Conservation (phyloP, 2,329 filamentous ascomycete species). For the Trichoderma lentiforme region DNA sequence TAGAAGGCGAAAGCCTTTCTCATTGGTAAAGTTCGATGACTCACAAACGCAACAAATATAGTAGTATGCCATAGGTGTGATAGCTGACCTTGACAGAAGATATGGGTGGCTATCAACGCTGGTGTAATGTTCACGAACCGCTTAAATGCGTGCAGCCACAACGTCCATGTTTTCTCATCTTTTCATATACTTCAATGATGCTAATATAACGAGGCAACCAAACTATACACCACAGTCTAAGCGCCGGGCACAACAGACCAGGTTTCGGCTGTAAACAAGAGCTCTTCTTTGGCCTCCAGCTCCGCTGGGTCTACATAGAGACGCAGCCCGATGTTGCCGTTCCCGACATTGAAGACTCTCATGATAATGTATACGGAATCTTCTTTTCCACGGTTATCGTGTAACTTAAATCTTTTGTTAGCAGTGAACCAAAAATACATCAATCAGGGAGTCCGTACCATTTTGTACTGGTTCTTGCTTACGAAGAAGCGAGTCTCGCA, state of each 20-base stretch:
- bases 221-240: neutral
- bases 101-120: neutral
- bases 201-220: neutral
- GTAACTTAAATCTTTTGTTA: neutral
- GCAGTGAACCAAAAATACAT: constrained; percentile 16
- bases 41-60: neutral
- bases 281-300: neutral
- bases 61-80: neutral
- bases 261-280: neutral
- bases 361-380: neutral
- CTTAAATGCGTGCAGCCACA: neutral
- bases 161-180: neutral
- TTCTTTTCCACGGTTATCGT: neutral
- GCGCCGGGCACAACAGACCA: neutral
- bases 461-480: constrained; percentile 40
- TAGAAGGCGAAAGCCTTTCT: neutral
- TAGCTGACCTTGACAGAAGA: neutral
- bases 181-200: neutral
- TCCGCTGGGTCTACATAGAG: neutral
- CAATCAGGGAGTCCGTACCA: constrained; percentile 26
- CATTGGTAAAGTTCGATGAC: neutral
- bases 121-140: too few species aligned
- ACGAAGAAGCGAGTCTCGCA: constrained; percentile 42
- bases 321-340: neutral
- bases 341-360: neutral